A percentile compares a stretch with the other conserved stretches of the same genome.
Conservation (phyloP, 2,329 filamentous ascomycete genomes). For the Aspergillus sp. region DNA sequence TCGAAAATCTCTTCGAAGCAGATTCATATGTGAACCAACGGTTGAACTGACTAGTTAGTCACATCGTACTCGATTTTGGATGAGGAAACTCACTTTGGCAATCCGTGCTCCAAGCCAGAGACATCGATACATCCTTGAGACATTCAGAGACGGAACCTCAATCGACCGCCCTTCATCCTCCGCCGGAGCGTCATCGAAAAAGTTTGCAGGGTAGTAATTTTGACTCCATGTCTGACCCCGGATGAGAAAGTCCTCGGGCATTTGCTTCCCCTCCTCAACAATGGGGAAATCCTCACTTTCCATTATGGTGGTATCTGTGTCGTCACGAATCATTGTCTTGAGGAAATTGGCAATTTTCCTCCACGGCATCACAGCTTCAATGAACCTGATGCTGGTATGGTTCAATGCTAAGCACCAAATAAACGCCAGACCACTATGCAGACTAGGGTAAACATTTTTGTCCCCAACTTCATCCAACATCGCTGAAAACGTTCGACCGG, state of each 20-base stretch:
- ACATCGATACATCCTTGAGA: slow-evolving; percentile 48
- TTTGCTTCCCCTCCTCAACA: slow-evolving; percentile 39
- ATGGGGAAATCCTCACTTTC: slow-evolving; percentile 39
- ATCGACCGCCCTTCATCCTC: slow-evolving; percentile 53
- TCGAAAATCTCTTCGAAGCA: slow-evolving; percentile 23
- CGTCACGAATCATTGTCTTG: slow-evolving; percentile 46
- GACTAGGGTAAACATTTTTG: slow-evolving; percentile 49
- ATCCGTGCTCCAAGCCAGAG: slow-evolving; percentile 45
- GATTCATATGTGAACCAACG: slow-evolving; percentile 38
- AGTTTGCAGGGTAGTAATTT: slow-evolving; percentile 43
- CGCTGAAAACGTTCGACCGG: slow-evolving; percentile 39
- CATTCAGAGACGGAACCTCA: slow-evolving; percentile 46
- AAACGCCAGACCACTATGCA: slow-evolving; percentile 53
- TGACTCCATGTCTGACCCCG: slow-evolving; percentile 53
- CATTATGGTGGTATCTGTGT: slow-evolving; percentile 29
- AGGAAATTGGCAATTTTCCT: slow-evolving; percentile 45
- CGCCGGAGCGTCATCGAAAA: slow-evolving; percentile 45
- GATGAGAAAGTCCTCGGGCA: slow-evolving; percentile 57
- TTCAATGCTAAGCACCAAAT: slow-evolving; percentile 40
- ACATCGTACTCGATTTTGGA: neutral
- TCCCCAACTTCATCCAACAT: slow-evolving; percentile 46
- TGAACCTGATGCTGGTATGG: slow-evolving; percentile 32
- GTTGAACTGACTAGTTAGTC: slow-evolving; percentile 23
- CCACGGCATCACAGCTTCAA: slow-evolving; percentile 48
- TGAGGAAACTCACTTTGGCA: slow-evolving; percentile 34